phyloP scores from a whole-genome alignment of 2,329 filamentous ascomycete species.

The Colletotrichum sp. region DNA sequence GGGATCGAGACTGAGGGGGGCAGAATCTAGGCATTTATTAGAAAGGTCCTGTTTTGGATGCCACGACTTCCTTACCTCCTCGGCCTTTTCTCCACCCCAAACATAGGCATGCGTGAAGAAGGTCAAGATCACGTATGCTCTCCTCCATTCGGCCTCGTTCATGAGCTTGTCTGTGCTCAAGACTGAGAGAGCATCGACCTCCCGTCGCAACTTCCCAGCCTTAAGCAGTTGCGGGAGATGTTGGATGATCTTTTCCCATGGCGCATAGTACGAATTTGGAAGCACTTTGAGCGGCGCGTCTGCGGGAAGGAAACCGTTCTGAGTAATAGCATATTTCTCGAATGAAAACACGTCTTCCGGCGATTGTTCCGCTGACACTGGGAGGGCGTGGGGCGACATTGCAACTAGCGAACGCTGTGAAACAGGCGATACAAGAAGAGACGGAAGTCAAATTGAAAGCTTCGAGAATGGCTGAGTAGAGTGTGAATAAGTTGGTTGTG shows the following conservation, averaged over 20 bases:
- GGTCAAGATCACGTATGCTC: conserved; percentile 79
- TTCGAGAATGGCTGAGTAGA: not conserved
- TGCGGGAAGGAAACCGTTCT: conserved; percentile 79
- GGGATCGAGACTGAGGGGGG: conserved; percentile 81
- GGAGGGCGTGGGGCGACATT: conserved; percentile 50
- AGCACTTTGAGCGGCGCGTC: conserved; percentile 70
- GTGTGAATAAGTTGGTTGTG: not conserved
- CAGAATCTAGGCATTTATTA: conserved; percentile 51
- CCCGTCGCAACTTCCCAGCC: conserved; percentile 64
- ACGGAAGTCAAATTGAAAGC: not conserved
- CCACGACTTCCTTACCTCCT: conserved; percentile 60
- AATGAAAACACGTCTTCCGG: conserved; percentile 25
- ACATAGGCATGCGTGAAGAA: conserved; percentile 88
- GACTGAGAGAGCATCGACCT: conserved; percentile 70
- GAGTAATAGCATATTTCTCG: conserved; percentile 41
- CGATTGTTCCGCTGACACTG: conserved; percentile 9
- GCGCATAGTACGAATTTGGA: conserved; percentile 74
- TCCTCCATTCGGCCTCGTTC: conserved; percentile 75
- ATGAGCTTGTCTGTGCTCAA: conserved; percentile 69
- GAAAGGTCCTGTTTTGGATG: conserved; percentile 10
- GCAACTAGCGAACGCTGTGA: not conserved
- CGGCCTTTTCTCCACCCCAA: conserved; percentile 81
- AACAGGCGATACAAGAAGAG: not conserved
- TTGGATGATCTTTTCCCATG: conserved; percentile 76
- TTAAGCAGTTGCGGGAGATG: conserved; percentile 73